Conservation (phyloP, 2,329 filamentous ascomycete species). For the Penicillium sp. region DNA sequence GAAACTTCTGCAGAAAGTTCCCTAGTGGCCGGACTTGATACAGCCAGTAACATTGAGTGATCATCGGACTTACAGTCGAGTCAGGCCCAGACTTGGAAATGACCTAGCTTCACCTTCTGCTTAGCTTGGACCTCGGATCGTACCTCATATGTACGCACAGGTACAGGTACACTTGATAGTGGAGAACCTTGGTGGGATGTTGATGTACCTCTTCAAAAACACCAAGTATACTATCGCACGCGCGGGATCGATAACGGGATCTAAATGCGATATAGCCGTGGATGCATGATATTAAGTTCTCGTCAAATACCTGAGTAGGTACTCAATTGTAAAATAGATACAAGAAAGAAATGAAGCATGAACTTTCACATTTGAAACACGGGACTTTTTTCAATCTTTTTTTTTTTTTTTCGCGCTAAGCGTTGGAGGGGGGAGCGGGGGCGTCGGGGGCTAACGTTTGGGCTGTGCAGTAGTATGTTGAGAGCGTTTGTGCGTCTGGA, state of each 20-base stretch:
- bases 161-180: no score
- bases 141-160: no score
- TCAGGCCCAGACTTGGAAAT: no score
- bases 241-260: not conserved
- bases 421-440: slow-evolving; percentile 19
- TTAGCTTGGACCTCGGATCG: no score
- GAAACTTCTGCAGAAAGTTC: slow-evolving; percentile 1
- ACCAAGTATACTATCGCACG: no score
- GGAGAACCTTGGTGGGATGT: not conserved
- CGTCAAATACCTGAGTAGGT: not conserved
- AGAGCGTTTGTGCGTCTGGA: not conserved
- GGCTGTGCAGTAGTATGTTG: slow-evolving; percentile 10
- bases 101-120: no score
- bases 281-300: not conserved
- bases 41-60: not conserved
- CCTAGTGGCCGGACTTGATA: not conserved
- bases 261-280: not conserved
- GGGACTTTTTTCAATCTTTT: not conserved
- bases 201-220: not conserved
- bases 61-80: no score
- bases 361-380: not conserved
- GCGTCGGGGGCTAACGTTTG: slow-evolving; percentile 15
- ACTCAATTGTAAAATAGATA: not conserved
- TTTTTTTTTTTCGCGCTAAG: slow-evolving; percentile 18
- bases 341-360: not conserved